These are phyloP conservation scores for Pseudopithomyces maydicus DNA, from an alignment of 2,329 filamentous ascomycete species.

Conservation along the genomic window DNA sequence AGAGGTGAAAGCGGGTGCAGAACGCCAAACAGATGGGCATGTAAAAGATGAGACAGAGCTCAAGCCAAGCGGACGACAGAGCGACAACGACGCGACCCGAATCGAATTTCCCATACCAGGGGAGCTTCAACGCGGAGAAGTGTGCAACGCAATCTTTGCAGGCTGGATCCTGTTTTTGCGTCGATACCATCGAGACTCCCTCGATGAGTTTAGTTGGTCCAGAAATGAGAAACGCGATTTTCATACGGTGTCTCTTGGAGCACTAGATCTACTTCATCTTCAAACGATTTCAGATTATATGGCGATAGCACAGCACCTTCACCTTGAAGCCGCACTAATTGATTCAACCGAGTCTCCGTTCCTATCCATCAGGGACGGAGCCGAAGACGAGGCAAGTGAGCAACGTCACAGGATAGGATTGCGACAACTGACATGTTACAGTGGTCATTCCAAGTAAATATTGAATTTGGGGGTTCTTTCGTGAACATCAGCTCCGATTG, in stretches of 20 bases:
- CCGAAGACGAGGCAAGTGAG: conserved; percentile 31
- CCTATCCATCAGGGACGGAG: conserved; percentile 36
- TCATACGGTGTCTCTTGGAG: conserved; percentile 22
- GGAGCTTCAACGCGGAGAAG: conserved; percentile 11
- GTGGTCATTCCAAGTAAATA: conserved; percentile 37
- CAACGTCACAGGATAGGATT: background rate
- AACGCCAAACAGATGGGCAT: background rate
- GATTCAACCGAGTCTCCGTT: background rate
- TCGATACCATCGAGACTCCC: conserved; percentile 38
- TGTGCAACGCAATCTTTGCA: conserved; percentile 32
- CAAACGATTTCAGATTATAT: conserved; percentile 14
- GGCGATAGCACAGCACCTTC: background rate
- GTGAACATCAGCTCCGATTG: conserved; percentile 50
- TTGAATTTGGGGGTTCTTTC: conserved; percentile 27
- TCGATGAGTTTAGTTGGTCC: conserved; percentile 37
- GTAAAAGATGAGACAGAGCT: background rate
- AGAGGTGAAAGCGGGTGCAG: background rate
- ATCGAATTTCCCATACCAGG: conserved; percentile 24
- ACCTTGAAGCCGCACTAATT: background rate
- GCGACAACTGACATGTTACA: conserved; percentile 13
- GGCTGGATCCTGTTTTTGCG: conserved; percentile 38
- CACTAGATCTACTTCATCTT: conserved; percentile 23
- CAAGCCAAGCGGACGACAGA: background rate
- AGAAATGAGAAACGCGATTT: conserved; percentile 14
- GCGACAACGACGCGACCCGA: conserved; percentile 5